Conservation (phyloP, 352 stramenopile species). For the Pythium apleroticum region DNA sequence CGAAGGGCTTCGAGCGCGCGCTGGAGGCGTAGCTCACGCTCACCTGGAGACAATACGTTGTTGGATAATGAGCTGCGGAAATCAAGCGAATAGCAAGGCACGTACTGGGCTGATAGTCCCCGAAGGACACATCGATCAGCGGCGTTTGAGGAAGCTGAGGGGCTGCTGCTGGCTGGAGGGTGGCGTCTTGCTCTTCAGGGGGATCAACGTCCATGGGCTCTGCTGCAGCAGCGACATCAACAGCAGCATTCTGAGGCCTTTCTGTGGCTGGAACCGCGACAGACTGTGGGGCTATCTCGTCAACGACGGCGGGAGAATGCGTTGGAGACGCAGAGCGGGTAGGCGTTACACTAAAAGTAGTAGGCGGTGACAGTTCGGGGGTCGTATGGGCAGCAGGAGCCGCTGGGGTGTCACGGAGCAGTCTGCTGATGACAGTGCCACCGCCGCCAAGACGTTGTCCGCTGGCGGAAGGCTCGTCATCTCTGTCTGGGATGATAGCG, state of each 20-base stretch:
- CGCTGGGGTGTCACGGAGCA: slow-evolving; percentile 18
- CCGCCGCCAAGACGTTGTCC: slow-evolving; percentile 46
- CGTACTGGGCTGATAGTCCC: slow-evolving; percentile 49
- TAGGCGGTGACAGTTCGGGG: neutral
- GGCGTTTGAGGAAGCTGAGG: neutral
- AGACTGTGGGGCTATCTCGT: neutral
- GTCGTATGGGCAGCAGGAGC: neutral
- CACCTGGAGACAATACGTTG: slow-evolving; percentile 33
- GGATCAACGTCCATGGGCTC: slow-evolving; percentile 18
- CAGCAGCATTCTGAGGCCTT: neutral
- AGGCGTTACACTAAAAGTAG: neutral
- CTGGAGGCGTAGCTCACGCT: slow-evolving; percentile 57
- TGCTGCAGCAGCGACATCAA: neutral
- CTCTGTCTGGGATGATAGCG: slow-evolving; percentile 25
- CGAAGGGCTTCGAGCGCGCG: slow-evolving; percentile 41
- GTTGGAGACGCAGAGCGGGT: neutral
- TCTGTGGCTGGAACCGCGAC: neutral
- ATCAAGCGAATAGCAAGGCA: slow-evolving; percentile 14
- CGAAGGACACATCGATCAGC: slow-evolving; percentile 18
- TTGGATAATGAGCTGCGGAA: no score
- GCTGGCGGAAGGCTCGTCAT: slow-evolving; percentile 15
- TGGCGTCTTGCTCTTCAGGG: neutral
- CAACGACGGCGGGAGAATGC: neutral
- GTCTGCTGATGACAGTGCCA: slow-evolving; percentile 29
- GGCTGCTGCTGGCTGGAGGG: neutral